Evolutionary conservation across 495 filamentous ascomycete species (phyloP).

Genomic region (Daldinia decipiens): DNA sequence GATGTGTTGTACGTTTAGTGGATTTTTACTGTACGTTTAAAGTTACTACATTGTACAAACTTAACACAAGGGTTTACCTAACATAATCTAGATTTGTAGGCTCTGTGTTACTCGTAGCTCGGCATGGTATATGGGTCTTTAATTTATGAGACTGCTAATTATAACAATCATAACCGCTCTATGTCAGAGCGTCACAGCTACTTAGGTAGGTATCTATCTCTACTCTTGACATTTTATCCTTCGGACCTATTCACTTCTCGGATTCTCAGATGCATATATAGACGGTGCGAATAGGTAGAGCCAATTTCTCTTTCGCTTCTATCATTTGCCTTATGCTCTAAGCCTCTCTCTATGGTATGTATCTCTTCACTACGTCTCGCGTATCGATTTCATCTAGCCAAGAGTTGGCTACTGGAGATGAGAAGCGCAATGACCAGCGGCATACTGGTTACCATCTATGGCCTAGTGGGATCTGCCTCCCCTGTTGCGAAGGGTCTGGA

Average conservation of each 20-base stretch:
- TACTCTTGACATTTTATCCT: not conserved
- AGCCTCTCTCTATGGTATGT: not conserved
- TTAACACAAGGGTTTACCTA: not conserved
- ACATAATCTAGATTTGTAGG: not conserved
- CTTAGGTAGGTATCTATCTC: not conserved
- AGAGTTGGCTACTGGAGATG: slow-evolving; percentile 9
- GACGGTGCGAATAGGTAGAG: no score
- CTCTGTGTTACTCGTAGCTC: not conserved
- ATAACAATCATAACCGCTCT: not conserved
- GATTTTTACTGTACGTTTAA: no score
- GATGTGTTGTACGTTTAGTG: no score
- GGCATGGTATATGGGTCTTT: no score
- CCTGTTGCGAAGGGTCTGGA: slow-evolving; percentile 2
- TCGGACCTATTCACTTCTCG: no score
- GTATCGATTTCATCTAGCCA: not conserved
- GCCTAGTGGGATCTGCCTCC: slow-evolving; percentile 7
- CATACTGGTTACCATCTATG: slow-evolving; percentile 1
- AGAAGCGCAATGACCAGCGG: not conserved
- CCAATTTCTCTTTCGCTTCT: not conserved
- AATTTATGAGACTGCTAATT: no score
- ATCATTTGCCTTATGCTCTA: not conserved
- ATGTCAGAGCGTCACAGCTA: not conserved
- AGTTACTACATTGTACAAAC: not conserved
- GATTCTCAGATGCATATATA: no score
- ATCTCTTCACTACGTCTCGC: not conserved